Evolutionary conservation across 768 basidiomycete species (phyloP).

Genomic region (Nidula microcarpa): DNA sequence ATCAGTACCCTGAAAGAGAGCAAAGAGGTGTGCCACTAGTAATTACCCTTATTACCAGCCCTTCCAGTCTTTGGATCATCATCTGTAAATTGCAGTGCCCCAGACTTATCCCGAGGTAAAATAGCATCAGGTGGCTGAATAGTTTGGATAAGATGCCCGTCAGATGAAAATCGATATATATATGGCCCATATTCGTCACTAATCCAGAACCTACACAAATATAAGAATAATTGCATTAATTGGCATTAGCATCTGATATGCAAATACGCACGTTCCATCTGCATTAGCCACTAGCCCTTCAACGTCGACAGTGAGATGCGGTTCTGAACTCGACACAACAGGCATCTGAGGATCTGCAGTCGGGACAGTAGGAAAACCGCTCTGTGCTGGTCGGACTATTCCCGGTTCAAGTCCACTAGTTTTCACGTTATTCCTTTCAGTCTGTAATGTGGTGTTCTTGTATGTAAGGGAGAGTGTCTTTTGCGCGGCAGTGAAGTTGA

Average conservation of each 20-base stretch:
- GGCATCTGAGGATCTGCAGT: constrained; percentile 43
- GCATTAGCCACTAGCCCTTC: constrained; percentile 56
- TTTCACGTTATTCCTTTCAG: constrained; percentile 38
- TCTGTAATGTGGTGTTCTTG: constrained; percentile 42
- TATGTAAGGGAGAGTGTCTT: constrained; percentile 51
- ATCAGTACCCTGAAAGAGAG: not conserved
- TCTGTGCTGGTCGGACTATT: constrained; percentile 37
- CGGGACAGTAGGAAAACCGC: constrained; percentile 21
- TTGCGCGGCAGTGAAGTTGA: constrained; percentile 47
- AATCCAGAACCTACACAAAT: constrained; percentile 46
- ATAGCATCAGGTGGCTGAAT: constrained; percentile 59
- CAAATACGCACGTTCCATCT: constrained; percentile 47
- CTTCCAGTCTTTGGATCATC: constrained; percentile 50
- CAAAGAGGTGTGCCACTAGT: not conserved
- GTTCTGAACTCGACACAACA: constrained; percentile 34
- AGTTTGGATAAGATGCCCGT: constrained; percentile 47
- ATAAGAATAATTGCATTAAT: no score
- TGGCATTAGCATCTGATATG: no score
- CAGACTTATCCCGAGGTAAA: constrained; percentile 40
- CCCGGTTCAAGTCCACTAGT: constrained; percentile 58
- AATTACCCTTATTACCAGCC: constrained; percentile 47
- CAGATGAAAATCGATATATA: constrained; percentile 49
- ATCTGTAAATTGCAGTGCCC: constrained; percentile 49
- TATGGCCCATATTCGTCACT: constrained; percentile 72
- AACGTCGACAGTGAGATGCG: constrained; percentile 49